Conservation (phyloP, 441 rosid genomes). For the Adansonia gregorii region DNA sequence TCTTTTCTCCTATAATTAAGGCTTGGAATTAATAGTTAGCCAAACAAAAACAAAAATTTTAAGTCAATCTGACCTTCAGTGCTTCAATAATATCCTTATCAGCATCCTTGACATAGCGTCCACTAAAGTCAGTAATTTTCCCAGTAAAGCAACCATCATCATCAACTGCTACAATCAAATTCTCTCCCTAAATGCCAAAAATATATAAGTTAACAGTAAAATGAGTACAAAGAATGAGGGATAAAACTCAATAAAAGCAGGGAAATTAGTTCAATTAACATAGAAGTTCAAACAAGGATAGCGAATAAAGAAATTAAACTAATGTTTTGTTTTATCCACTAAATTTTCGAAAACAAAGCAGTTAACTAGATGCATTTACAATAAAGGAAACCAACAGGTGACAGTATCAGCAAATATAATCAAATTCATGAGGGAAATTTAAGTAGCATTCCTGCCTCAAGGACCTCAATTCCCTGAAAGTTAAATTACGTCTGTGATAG, state of each 20-base stretch:
- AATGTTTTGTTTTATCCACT: not conserved
- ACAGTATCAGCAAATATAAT: not conserved
- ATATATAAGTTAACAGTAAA: conserved; percentile 27
- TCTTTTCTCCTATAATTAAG: not conserved
- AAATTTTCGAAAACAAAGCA: not conserved
- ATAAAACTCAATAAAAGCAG: conserved; percentile 13
- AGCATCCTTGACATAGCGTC: conserved; percentile 88
- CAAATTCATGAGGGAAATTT: not conserved
- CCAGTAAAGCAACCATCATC: conserved; percentile 92
- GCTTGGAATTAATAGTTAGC: not conserved
- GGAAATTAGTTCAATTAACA: conserved; percentile 12
- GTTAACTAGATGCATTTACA: not conserved
- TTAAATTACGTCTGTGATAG: not conserved
- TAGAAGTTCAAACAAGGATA: not conserved
- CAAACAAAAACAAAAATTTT: conserved; percentile 7
- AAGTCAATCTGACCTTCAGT: conserved; percentile 63
- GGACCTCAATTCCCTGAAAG: not conserved
- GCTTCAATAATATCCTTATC: conserved; percentile 91
- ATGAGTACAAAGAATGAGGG: not conserved
- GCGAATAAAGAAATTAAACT: not conserved
- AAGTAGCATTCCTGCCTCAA: conserved; percentile 14
- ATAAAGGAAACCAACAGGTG: conserved; percentile 16
- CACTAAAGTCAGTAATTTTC: conserved; percentile 74
- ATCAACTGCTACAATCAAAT: conserved; percentile 88
- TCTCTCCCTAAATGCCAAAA: conserved; percentile 63